A percentile compares a stretch with the other conserved stretches of the same genome.
Conservation (phyloP, 345 rosid genomes). For the Corymbia maculata region DNA sequence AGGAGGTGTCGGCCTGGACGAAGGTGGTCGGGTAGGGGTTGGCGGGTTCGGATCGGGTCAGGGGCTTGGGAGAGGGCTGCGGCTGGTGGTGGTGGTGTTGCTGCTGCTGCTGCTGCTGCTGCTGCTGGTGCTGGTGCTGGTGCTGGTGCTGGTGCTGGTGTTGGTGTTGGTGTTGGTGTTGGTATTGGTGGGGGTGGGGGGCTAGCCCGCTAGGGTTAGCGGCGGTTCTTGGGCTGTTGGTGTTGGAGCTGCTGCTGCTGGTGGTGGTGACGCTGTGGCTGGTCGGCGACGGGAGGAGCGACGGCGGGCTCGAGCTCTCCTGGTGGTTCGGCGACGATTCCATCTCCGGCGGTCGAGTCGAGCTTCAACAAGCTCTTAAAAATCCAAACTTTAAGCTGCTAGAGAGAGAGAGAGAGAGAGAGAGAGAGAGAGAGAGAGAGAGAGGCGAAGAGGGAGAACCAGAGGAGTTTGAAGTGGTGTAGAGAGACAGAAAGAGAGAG, state of each 20-base stretch:
- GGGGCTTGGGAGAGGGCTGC: slow-evolving; percentile 27
- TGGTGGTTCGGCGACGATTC: slow-evolving; percentile 46
- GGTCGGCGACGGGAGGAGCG: slow-evolving; percentile 44
- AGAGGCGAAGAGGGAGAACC: not conserved
- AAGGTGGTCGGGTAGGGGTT: slow-evolving; percentile 94
- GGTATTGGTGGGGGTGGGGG: slow-evolving; percentile 12
- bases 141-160: slow-evolving; percentile 7
- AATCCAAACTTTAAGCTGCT: not conserved
- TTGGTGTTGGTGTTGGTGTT: slow-evolving; percentile 20
- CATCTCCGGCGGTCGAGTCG: slow-evolving; percentile 25
- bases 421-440: not conserved
- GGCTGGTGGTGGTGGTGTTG: not conserved
- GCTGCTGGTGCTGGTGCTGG: slow-evolving; percentile 4
- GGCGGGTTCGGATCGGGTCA: slow-evolving; percentile 74
- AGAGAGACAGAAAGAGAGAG: not conserved
- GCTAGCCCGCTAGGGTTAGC: slow-evolving; percentile 29
- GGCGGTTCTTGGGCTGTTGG: slow-evolving; percentile 14
- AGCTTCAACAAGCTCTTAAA: not conserved
- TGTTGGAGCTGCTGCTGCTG: not conserved
- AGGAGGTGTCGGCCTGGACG: slow-evolving; percentile 88
- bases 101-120: slow-evolving; percentile 11
- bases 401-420: not conserved
- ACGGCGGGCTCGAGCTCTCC: slow-evolving; percentile 13
- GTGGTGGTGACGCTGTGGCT: slow-evolving; percentile 26
- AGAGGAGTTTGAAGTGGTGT: not conserved